Evolutionary conservation across 2,329 filamentous ascomycete species (phyloP).

Genomic region (Sclerotinia sclerotiorum): DNA sequence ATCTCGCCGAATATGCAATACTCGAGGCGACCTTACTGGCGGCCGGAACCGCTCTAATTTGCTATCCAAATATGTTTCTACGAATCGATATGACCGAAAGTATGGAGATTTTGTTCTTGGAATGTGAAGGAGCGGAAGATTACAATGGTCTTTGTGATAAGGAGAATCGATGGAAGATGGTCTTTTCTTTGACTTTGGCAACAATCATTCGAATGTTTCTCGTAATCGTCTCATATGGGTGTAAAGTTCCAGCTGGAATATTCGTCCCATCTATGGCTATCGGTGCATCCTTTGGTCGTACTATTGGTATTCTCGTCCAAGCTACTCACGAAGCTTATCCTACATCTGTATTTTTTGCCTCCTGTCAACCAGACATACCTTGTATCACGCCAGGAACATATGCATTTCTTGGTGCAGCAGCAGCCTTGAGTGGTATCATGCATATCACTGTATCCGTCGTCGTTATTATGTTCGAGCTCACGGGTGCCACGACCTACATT

Average conservation of each 20-base stretch:
- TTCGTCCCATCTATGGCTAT: slow-evolving; percentile 99
- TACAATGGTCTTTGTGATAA: slow-evolving; percentile 87
- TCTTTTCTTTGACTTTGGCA: slow-evolving; percentile 74
- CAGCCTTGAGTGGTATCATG: slow-evolving; percentile 94
- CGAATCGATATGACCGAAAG: slow-evolving; percentile 99
- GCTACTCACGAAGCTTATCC: slow-evolving; percentile 83
- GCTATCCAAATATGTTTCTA: slow-evolving; percentile 93
- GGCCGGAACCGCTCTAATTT: slow-evolving; percentile 81
- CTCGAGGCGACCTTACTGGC: slow-evolving; percentile 84
- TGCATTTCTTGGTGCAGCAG: slow-evolving; percentile 88
- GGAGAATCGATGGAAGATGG: slow-evolving; percentile 73
- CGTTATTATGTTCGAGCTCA: slow-evolving; percentile 99
- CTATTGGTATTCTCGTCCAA: slow-evolving; percentile 93
- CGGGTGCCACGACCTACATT: slow-evolving; percentile 95
- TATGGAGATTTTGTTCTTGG: slow-evolving; percentile 96
- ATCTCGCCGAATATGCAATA: slow-evolving; percentile 79
- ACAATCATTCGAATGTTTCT: slow-evolving; percentile 79
- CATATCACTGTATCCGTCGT: slow-evolving; percentile 95
- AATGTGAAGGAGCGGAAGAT: slow-evolving; percentile 86
- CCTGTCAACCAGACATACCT: slow-evolving; percentile 85
- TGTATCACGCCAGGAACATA: slow-evolving; percentile 98
- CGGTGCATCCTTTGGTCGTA: slow-evolving; percentile 88
- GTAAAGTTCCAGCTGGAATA: slow-evolving; percentile 95
- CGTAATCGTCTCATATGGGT: slow-evolving; percentile 94
- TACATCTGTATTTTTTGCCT: slow-evolving; percentile 77